phyloP scores from a whole-genome alignment of 2,329 filamentous ascomycete species.

The Colletotrichum tropicicola region DNA sequence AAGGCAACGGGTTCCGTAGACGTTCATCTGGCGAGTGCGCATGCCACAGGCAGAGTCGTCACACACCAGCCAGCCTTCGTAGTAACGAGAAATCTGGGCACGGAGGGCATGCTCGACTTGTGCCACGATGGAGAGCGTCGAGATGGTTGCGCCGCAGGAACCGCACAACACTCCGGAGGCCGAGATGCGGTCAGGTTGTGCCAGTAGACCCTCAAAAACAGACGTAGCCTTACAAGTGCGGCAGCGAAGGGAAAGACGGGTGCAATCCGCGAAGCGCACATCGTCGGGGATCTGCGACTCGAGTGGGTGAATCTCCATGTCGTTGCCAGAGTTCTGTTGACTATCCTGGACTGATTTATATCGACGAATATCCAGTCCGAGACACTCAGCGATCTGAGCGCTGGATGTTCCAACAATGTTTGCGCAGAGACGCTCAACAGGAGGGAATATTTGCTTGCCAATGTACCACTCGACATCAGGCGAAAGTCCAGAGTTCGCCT shows the following conservation, averaged over 20 bases:
- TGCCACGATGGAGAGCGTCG: conserved; percentile 79
- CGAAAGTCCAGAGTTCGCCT: conserved; percentile 76
- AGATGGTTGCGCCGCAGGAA: conserved; percentile 71
- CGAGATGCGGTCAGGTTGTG: conserved; percentile 67
- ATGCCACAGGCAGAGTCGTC: conserved; percentile 88
- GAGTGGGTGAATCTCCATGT: conserved; percentile 84
- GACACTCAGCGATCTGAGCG: conserved; percentile 87
- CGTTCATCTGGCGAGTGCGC: conserved; percentile 89
- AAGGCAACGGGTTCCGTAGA: conserved; percentile 90
- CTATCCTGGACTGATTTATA: conserved; percentile 66
- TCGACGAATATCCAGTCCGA: conserved; percentile 89
- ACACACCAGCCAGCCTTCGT: conserved; percentile 91
- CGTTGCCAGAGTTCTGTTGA: conserved; percentile 60
- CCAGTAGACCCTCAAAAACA: conserved; percentile 79
- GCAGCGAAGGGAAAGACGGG: conserved; percentile 81
- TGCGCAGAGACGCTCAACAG: conserved; percentile 95
- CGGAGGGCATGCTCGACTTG: conserved; percentile 90
- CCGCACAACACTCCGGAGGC: conserved; percentile 78
- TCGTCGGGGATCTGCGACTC: conserved; percentile 95
- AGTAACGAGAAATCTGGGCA: conserved; percentile 82
- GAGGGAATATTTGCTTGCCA: conserved; percentile 97
- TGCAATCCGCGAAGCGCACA: conserved; percentile 85
- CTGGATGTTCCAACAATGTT: conserved; percentile 95
- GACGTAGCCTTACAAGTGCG: conserved; percentile 78
- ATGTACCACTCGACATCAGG: conserved; percentile 99